Conservation (phyloP, 106 monocot species). For the Xerophyta viscosa region DNA sequence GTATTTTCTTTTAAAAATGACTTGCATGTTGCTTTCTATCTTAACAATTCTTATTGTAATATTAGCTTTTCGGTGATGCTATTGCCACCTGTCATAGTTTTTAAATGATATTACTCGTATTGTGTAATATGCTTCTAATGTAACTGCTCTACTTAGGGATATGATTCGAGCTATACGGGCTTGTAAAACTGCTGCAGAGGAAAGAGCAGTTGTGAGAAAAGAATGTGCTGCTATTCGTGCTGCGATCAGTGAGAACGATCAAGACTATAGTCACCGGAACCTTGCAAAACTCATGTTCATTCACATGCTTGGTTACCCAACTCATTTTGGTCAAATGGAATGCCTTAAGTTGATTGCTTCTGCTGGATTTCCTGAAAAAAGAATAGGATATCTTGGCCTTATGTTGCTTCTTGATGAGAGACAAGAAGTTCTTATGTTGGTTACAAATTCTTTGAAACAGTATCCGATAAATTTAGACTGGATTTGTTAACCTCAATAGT, state of each 20-base stretch:
- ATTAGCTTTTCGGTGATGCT: no score
- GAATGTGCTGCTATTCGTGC: slow-evolving; percentile 98
- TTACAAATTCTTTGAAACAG: slow-evolving; percentile 99
- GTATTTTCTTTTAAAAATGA: no score
- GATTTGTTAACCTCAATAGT: no score
- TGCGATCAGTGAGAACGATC: slow-evolving; percentile 91
- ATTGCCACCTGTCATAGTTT: neutral
- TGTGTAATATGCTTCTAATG: neutral
- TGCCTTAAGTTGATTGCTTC: slow-evolving; percentile 94
- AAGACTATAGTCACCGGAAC: slow-evolving; percentile 94
- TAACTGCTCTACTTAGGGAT: slow-evolving; percentile 45
- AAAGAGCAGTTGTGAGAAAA: slow-evolving; percentile 93
- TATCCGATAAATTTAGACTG: slow-evolving; percentile 45
- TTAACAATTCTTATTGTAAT: no score
- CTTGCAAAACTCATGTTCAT: slow-evolving; percentile 99
- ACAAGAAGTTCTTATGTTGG: slow-evolving; percentile 99
- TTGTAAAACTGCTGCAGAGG: slow-evolving; percentile 99
- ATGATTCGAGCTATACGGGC: slow-evolving; percentile 98
- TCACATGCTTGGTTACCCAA: slow-evolving; percentile 95
- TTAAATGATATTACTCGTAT: neutral
- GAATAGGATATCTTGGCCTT: slow-evolving; percentile 93
- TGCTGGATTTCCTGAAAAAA: slow-evolving; percentile 90
- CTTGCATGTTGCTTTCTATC: no score
- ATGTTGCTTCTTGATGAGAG: slow-evolving; percentile 99
- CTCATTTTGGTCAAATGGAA: slow-evolving; percentile 99